Evolutionary conservation across 106 monocot genomes (phyloP).

Genomic region (Dendrobium nobile): DNA sequence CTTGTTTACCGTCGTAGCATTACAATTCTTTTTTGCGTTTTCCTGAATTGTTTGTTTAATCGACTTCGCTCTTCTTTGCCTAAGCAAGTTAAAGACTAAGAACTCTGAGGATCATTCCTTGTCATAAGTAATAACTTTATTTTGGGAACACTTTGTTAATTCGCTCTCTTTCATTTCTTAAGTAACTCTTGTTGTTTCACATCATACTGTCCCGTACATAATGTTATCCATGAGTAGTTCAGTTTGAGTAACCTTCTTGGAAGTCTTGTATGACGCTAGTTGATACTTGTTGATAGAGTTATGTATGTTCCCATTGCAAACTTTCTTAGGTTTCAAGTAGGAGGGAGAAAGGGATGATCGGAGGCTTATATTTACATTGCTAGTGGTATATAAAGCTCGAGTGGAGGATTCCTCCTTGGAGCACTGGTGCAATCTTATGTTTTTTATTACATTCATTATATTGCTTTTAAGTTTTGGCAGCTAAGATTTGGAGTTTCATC

Average conservation of each 20-base stretch:
- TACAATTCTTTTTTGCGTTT: too few species aligned
- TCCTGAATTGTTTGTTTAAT: too few species aligned
- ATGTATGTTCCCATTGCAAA: background rate
- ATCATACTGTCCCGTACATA: background rate
- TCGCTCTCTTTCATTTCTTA: too few species aligned
- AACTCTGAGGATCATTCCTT: too few species aligned
- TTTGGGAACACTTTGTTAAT: too few species aligned
- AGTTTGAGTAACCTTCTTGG: background rate
- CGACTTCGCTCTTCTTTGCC: too few species aligned
- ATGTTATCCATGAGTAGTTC: background rate
- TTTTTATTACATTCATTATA: background rate
- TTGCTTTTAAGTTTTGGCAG: background rate
- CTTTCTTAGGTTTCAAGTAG: background rate
- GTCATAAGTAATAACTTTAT: too few species aligned
- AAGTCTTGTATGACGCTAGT: background rate
- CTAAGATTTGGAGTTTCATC: background rate
- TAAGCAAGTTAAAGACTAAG: too few species aligned
- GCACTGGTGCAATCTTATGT: background rate
- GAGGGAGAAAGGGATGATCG: background rate
- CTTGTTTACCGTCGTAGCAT: too few species aligned
- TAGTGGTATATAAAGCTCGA: background rate
- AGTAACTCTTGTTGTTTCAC: too few species aligned
- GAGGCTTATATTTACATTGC: background rate
- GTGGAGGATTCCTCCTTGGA: background rate
- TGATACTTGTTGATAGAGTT: background rate